A percentile compares a stretch with the other conserved stretches of the same genome.
phyloP scores from a whole-genome alignment of 73 alveolate species.

The Paramecium sonneborni region DNA sequence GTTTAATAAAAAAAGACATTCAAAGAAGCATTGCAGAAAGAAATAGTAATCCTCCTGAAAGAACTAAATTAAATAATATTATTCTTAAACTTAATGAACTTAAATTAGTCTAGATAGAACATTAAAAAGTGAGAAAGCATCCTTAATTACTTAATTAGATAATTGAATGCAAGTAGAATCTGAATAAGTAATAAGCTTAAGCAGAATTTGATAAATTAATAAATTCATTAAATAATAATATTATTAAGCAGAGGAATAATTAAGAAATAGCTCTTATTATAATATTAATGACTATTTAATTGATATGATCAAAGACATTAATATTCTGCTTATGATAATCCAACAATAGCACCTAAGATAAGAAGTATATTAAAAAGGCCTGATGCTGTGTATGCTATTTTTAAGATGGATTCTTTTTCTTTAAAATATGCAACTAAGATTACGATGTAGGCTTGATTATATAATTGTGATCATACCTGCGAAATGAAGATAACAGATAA shows the following conservation, averaged over 20 bases:
- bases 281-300: too few relatives aligned
- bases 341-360: background rate
- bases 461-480: background rate
- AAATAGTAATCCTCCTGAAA: slow-evolving; percentile 20
- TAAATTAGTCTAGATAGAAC: background rate
- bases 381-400: background rate
- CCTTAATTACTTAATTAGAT: background rate
- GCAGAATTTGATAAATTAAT: slow-evolving; percentile 37
- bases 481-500: background rate
- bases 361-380: background rate
- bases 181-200: background rate
- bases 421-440: background rate
- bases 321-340: background rate
- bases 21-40: background rate
- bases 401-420: background rate
- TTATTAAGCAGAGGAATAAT: background rate
- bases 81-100: background rate
- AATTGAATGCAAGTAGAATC: background rate
- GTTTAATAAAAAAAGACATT: background rate
- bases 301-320: background rate
- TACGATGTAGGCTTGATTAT: background rate
- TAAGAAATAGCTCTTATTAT: slow-evolving; percentile 9
- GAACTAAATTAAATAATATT: background rate
- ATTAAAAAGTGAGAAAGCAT: slow-evolving; percentile 1
- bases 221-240: background rate